A percentile compares a stretch with the other conserved stretches of the same genome.
These are phyloP conservation scores for Neurospora tetraspora DNA, from an alignment of 495 filamentous ascomycete genomes.

Conservation along the genomic window DNA sequence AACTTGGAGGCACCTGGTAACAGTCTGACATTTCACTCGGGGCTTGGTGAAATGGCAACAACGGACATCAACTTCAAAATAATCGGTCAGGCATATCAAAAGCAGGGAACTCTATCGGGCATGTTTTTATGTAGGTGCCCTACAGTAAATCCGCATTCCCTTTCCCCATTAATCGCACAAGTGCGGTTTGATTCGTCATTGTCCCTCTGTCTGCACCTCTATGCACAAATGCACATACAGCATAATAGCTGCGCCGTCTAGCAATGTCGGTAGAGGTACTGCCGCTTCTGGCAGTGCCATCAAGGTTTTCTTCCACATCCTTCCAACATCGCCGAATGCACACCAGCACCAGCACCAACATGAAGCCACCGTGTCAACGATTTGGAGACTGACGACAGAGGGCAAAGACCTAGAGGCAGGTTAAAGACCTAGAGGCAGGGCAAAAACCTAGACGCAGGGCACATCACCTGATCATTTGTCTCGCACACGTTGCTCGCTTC, in stretches of 20 bases:
- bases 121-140: background rate
- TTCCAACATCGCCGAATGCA: background rate
- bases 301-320: background rate
- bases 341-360: background rate
- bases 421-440: background rate
- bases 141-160: background rate
- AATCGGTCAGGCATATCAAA: background rate
- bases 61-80: too few relatives aligned
- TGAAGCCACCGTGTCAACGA: background rate
- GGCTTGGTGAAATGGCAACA: too few relatives aligned
- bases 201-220: background rate
- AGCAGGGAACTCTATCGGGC: background rate
- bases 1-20: too few relatives aligned
- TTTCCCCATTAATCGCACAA: background rate
- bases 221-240: too few relatives aligned
- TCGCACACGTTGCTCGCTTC: background rate
- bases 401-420: background rate
- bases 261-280: too few relatives aligned
- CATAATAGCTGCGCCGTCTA: too few relatives aligned
- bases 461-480: background rate
- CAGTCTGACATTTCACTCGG: too few relatives aligned
- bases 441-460: background rate
- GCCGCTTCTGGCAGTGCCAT: too few relatives aligned
- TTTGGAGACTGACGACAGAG: background rate
- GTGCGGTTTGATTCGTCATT: background rate